Base-by-base conservation (phyloP, 257 asterid genomes). In the Petunia axillaris region DNA sequence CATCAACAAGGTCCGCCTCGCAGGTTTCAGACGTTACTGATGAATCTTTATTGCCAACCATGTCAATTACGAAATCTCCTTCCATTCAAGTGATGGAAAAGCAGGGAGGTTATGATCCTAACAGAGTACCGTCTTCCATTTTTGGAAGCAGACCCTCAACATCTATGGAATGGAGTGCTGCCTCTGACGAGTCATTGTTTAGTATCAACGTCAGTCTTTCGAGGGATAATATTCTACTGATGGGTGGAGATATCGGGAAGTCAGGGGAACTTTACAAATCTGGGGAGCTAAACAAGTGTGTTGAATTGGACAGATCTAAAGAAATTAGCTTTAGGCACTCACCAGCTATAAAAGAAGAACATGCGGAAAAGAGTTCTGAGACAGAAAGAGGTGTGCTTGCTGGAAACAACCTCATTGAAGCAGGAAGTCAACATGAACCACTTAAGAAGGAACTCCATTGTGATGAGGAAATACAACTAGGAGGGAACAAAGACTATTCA, bases 151-250 rank as follows among this genome's bases (percentile, higher is more conserved):
- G 41, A 39, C 76, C 83, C 6, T 76, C 86, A 0, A 79, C 87
- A 7, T 83, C 86, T 14, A 81, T 46, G 6, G 92, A 83, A 14
- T 86, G 91, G 90, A 85, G 89, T 81, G 82, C 14, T 76, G 82
- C 86, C 77, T 85, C 92, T 2, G 85, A 87, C 15, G 90, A 86
- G 10, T 86, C 90, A 10, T 63, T 87, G 78, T 89, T 90, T 76
- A 86, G 94, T 68, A 88, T 88, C 77, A 83, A 75, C 25, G 57
- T 81, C 41, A 85, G 85, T 48, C 41, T 80, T 59, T 58, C 83
- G 15, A 79, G 38, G 16, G 53, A 57, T 76, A 37, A 38, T 35
- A 64, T 7, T 64, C 71, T 8, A 37, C 9, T 13, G 76, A 75
- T 8, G 9, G 68, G 79, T 80, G 66, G 15, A 5, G 85, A 85